phyloP scores from a whole-genome alignment of 495 filamentous ascomycete genomes.

The Choiromyces venosus region DNA sequence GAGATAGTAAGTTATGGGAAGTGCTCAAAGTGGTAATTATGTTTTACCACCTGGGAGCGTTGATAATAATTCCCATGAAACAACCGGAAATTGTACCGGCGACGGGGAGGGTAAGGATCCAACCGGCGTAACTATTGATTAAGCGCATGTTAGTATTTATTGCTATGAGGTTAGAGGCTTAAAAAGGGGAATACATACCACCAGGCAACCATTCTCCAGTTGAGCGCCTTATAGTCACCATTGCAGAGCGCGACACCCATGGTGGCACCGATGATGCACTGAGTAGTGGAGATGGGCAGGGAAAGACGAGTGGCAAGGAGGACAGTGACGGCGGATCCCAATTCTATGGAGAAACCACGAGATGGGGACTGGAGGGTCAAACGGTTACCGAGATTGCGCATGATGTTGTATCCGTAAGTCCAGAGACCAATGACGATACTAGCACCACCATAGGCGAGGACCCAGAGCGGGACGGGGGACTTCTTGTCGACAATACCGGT shows the following conservation, averaged over 20 bases:
- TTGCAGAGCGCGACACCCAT: slow-evolving; percentile 61
- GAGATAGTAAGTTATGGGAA: background rate
- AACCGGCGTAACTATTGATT: slow-evolving; percentile 47
- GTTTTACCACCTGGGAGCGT: slow-evolving; percentile 50
- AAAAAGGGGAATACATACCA: slow-evolving; percentile 35
- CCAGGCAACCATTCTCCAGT: slow-evolving; percentile 57
- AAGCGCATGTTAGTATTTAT: background rate
- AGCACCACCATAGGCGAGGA: slow-evolving; percentile 56
- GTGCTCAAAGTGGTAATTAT: no score
- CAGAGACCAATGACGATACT: slow-evolving; percentile 59
- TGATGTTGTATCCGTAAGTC: slow-evolving; percentile 69
- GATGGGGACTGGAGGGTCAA: slow-evolving; percentile 65
- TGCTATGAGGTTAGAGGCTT: background rate
- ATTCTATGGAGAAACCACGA: slow-evolving; percentile 63
- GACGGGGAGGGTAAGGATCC: slow-evolving; percentile 56
- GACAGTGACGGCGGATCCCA: slow-evolving; percentile 64
- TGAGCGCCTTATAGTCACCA: slow-evolving; percentile 54
- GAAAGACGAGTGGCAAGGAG: slow-evolving; percentile 57
- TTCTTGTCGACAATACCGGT: slow-evolving; percentile 50
- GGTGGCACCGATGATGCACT: slow-evolving; percentile 58
- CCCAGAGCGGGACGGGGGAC: slow-evolving; percentile 60
- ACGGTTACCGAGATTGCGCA: slow-evolving; percentile 62
- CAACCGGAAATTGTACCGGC: slow-evolving; percentile 55
- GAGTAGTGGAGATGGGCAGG: slow-evolving; percentile 56
- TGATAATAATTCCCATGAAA: slow-evolving; percentile 56